These are phyloP conservation scores for Yarrowia deformans DNA, from an alignment of 805 yeast species.

Conservation along the genomic window DNA sequence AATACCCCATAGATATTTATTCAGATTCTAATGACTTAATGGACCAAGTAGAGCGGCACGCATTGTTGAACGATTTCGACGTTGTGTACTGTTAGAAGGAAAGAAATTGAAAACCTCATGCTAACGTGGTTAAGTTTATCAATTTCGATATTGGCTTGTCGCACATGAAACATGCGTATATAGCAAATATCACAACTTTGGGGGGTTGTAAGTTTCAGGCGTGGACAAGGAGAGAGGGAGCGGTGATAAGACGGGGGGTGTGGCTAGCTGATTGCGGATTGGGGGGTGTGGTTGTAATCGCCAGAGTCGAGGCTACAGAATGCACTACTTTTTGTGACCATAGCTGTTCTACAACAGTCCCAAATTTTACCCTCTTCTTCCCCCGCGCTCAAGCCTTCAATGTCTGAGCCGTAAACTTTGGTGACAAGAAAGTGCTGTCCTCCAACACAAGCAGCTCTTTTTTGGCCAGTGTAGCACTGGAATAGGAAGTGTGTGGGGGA, in stretches of 20 bases:
- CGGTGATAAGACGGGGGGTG: not conserved
- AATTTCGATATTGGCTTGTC: constrained; percentile 4
- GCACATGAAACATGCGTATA: constrained; percentile 31
- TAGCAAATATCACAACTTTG: constrained; percentile 21
- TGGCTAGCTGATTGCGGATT: not conserved
- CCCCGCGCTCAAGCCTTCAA: not conserved
- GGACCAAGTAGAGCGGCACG: too few species aligned
- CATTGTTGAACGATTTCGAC: too few species aligned
- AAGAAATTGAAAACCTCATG: too few species aligned
- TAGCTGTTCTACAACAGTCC: not conserved
- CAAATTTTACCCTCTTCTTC: too few species aligned
- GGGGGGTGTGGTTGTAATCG: not conserved
- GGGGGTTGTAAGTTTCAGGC: not conserved
- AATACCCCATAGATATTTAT: constrained; percentile 17
- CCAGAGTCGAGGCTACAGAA: not conserved
- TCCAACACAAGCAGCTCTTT: not conserved
- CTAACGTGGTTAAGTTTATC: constrained; percentile 22
- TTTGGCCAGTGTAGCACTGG: constrained; percentile 2
- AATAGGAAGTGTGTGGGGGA: constrained; percentile 9
- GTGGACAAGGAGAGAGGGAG: not conserved
- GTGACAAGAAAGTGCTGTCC: not conserved
- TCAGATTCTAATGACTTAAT: constrained; percentile 9
- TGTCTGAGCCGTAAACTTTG: not conserved
- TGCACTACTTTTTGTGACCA: not conserved
- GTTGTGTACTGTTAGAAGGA: too few species aligned